phyloP scores from a whole-genome alignment of 805 yeast genomes.

The Komagataella kurtzmanii region DNA sequence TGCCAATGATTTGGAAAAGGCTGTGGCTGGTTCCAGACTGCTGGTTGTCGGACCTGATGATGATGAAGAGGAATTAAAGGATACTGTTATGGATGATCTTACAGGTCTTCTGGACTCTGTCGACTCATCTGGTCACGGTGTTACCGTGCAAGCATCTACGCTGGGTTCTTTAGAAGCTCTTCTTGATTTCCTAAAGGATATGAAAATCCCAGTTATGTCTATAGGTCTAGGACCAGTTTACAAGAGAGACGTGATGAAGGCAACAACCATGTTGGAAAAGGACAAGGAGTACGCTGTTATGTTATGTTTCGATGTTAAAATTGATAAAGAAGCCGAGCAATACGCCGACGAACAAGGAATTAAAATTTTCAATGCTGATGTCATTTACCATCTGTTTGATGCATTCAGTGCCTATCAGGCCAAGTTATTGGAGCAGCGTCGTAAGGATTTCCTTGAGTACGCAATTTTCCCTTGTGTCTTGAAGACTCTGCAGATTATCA shows the following conservation, averaged over 20 bases:
- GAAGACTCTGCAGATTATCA: slow-evolving; percentile 89
- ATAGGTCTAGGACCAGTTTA: slow-evolving; percentile 96
- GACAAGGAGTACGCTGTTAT: slow-evolving; percentile 94
- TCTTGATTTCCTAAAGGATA: slow-evolving; percentile 90
- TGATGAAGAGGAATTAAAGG: slow-evolving; percentile 95
- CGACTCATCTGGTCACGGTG: slow-evolving; percentile 93
- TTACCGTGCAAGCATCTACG: slow-evolving; percentile 95
- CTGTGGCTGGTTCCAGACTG: slow-evolving; percentile 96
- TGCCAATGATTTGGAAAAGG: slow-evolving; percentile 94
- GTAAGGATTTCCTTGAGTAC: slow-evolving; percentile 74
- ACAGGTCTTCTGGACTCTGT: slow-evolving; percentile 91
- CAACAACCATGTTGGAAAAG: slow-evolving; percentile 90
- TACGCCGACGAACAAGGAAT: slow-evolving; percentile 91
- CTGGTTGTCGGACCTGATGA: slow-evolving; percentile 93
- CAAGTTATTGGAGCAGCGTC: slow-evolving; percentile 76
- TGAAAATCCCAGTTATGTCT: slow-evolving; percentile 99
- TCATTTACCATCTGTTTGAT: slow-evolving; percentile 94
- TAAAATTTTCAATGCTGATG: slow-evolving; percentile 88
- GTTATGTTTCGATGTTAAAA: slow-evolving; percentile 95
- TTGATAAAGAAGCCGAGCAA: slow-evolving; percentile 97
- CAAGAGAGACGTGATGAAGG: slow-evolving; percentile 97
- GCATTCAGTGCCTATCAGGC: slow-evolving; percentile 86
- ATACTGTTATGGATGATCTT: slow-evolving; percentile 97
- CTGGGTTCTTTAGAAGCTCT: slow-evolving; percentile 96
- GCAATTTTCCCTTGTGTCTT: slow-evolving; percentile 94